phyloP scores from a whole-genome alignment of 2,329 filamentous ascomycete genomes.

The Penicillium carneum region DNA sequence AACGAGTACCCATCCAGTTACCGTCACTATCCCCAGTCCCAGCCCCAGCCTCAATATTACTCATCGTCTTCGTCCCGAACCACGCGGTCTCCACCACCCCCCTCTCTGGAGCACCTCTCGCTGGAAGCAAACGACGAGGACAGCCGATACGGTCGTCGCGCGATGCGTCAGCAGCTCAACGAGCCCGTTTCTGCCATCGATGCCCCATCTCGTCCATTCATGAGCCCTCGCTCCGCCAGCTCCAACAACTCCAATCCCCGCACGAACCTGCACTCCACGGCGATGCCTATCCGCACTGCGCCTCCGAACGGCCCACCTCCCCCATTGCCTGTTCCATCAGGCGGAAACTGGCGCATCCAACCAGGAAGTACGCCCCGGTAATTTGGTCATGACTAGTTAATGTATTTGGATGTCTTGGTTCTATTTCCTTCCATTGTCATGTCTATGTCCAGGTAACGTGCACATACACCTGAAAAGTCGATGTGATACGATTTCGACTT shows the following conservation, averaged over 20 bases:
- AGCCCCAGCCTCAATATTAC: constrained; percentile 34
- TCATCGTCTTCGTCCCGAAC: constrained; percentile 35
- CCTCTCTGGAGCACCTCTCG: constrained; percentile 55
- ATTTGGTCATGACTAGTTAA: background rate
- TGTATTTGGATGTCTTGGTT: constrained; percentile 4
- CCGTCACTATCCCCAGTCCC: constrained; percentile 25
- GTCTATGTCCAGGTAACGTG: constrained; percentile 4
- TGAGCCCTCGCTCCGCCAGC: constrained; percentile 51
- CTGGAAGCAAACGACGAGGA: constrained; percentile 49
- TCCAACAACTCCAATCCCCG: constrained; percentile 46
- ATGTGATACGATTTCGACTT: background rate
- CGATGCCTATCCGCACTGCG: constrained; percentile 69
- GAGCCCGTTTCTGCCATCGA: constrained; percentile 52
- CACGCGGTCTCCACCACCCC: constrained; percentile 45
- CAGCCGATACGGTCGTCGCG: constrained; percentile 38
- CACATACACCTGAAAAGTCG: background rate
- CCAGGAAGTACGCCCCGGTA: constrained; percentile 19
- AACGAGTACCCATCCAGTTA: constrained; percentile 41
- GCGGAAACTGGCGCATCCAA: constrained; percentile 40
- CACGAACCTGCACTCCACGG: constrained; percentile 60
- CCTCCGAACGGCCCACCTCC: constrained; percentile 66
- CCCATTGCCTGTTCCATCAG: constrained; percentile 58
- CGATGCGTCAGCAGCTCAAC: constrained; percentile 38
- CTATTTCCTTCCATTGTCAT: constrained; percentile 5
- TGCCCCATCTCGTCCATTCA: constrained; percentile 46